Percentiles rank a stretch among this genome's conserved stretches.
Conservation (phyloP, 23 red algal genomes). For the Cyanidiococcus yangmingshanensis region DNA sequence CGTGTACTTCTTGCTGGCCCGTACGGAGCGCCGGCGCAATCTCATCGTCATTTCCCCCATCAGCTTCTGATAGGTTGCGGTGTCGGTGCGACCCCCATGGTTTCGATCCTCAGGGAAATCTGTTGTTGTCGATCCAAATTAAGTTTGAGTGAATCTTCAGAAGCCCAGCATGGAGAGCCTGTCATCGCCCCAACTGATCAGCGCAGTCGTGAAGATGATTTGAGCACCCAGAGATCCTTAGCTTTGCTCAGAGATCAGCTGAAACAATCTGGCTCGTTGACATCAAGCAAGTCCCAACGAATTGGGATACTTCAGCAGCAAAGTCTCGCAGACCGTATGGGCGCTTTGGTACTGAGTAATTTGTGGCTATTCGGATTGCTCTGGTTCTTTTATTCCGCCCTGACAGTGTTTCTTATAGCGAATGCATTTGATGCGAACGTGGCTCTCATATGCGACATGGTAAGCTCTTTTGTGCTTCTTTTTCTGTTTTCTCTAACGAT, state of each 20-base stretch:
- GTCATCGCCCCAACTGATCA: neutral
- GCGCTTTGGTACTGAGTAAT: neutral
- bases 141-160: neutral
- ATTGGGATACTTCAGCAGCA: neutral
- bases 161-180: neutral
- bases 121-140: neutral
- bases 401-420: neutral
- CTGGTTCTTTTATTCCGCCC: neutral
- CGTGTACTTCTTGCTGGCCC: neutral
- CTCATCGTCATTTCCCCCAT: neutral
- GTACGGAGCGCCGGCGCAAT: neutral
- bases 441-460: neutral
- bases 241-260: neutral
- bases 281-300: neutral
- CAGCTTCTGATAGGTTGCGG: neutral
- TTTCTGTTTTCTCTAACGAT: neutral
- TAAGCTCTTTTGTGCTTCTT: neutral
- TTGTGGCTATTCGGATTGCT: neutral
- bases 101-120: neutral
- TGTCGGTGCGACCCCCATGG: neutral
- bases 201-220: neutral
- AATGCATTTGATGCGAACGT: neutral
- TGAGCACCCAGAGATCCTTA: neutral
- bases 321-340: neutral
- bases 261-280: neutral